These are phyloP conservation scores for Diaporthe aspalathi DNA, from an alignment of 2,329 filamentous ascomycete genomes.

Conservation along the genomic window DNA sequence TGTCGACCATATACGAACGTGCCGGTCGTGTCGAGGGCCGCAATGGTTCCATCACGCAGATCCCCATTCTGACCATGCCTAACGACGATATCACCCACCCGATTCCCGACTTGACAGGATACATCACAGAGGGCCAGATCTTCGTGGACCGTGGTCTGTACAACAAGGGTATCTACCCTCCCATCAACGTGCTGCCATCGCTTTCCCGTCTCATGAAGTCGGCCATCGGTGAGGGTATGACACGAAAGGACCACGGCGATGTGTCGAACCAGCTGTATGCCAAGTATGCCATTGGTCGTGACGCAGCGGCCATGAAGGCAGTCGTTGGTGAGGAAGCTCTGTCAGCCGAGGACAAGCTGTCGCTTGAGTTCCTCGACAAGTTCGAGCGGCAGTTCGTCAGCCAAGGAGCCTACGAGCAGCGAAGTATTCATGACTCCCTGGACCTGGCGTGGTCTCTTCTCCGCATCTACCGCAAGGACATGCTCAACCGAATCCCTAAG, in stretches of 20 bases:
- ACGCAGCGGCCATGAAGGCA: conserved; percentile 98
- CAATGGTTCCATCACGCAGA: conserved; percentile 98
- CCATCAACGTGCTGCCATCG: conserved; percentile 97
- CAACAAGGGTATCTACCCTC: conserved; percentile 98
- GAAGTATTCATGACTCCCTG: conserved; percentile 91
- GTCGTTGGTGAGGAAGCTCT: conserved; percentile 98
- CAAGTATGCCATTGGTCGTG: conserved; percentile 99
- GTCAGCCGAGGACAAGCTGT: conserved; percentile 95
- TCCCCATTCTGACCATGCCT: conserved; percentile 98
- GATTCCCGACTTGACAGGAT: conserved; percentile 97
- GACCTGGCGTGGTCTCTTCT: conserved; percentile 97
- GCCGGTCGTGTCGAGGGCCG: conserved; percentile 96
- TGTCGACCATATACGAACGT: conserved; percentile 99
- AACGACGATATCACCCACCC: conserved; percentile 99
- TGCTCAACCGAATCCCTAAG: conserved; percentile 93
- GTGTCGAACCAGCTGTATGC: conserved; percentile 99
- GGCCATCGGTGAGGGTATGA: conserved; percentile 97
- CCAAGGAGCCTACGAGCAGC: conserved; percentile 92
- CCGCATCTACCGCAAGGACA: conserved; percentile 96
- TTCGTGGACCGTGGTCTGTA: conserved; percentile 93
- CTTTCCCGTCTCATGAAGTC: conserved; percentile 99
- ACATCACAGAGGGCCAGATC: conserved; percentile 99
- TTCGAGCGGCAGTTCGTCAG: conserved; percentile 96
- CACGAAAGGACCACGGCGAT: conserved; percentile 95
- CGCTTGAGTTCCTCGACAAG: conserved; percentile 98